Evolutionary conservation across 2,329 filamentous ascomycete genomes (phyloP).

Genomic region (Lizonia empirigonia): DNA sequence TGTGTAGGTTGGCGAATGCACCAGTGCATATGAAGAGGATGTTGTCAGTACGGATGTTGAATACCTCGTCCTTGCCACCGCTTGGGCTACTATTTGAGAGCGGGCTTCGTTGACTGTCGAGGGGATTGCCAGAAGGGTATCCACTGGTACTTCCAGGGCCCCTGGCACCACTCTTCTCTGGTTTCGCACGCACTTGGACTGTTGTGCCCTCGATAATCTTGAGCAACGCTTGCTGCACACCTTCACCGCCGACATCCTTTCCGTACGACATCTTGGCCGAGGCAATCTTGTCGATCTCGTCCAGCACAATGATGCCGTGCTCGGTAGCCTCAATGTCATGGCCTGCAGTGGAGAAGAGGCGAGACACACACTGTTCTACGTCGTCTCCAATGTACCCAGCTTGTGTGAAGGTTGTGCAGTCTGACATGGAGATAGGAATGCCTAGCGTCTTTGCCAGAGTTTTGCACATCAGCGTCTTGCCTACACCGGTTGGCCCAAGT

Average conservation of each 20-base stretch:
- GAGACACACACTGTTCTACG: conserved; percentile 92
- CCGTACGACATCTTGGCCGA: conserved; percentile 85
- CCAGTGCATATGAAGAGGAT: conserved; percentile 97
- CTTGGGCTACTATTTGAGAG: conserved; percentile 26
- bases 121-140: conserved; percentile 25
- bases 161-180: conserved; percentile 61
- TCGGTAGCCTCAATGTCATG: conserved; percentile 86
- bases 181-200: conserved; percentile 87
- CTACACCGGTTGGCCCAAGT: conserved; percentile 90
- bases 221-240: conserved; percentile 91
- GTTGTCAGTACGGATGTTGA: conserved; percentile 87
- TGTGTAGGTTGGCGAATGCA: conserved; percentile 91
- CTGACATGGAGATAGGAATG: conserved; percentile 92
- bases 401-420: conserved; percentile 95
- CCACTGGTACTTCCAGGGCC: conserved; percentile 24
- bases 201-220: conserved; percentile 98
- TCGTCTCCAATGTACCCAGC: conserved; percentile 98
- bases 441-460: conserved; percentile 92
- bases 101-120: conserved; percentile 24
- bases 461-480: conserved; percentile 94
- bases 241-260: conserved; percentile 93
- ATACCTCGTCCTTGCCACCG: conserved; percentile 61
- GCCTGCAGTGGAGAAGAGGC: conserved; percentile 86
- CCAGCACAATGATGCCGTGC: conserved; percentile 90
- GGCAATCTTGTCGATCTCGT: conserved; percentile 97